phyloP scores from a whole-genome alignment of 345 rosid genomes.

The Eucalyptus sp. region DNA sequence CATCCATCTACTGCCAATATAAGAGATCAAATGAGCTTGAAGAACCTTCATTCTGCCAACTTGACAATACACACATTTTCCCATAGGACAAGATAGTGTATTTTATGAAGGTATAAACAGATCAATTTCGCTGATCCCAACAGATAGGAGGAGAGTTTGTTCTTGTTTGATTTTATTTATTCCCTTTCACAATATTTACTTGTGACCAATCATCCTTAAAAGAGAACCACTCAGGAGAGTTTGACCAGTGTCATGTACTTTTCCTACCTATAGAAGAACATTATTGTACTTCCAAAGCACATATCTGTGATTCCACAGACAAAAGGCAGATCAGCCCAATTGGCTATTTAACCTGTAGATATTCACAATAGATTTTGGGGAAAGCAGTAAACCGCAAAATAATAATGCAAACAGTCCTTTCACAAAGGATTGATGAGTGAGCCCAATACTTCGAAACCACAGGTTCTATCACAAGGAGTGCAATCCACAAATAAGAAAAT shows the following conservation, averaged over 20 bases:
- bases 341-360: not conserved
- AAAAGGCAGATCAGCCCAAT: not conserved
- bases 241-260: not conserved
- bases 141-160: not conserved
- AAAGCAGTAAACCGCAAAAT: not conserved
- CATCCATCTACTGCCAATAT: not conserved
- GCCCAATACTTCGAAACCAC: not conserved
- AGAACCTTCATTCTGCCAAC: not conserved
- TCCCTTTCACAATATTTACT: not conserved
- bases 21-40: not conserved
- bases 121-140: not conserved
- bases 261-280: not conserved
- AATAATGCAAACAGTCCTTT: not conserved
- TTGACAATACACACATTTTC: not conserved
- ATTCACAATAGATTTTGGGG: not conserved
- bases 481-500: not conserved
- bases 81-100: not conserved
- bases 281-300: not conserved
- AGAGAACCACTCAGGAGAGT: not conserved
- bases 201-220: not conserved
- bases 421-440: not conserved
- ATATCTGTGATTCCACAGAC: not conserved
- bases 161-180: not conserved
- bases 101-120: not conserved
- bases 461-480: not conserved